Conservation (phyloP, 257 asterid genomes). For the Prunella vulgaris region DNA sequence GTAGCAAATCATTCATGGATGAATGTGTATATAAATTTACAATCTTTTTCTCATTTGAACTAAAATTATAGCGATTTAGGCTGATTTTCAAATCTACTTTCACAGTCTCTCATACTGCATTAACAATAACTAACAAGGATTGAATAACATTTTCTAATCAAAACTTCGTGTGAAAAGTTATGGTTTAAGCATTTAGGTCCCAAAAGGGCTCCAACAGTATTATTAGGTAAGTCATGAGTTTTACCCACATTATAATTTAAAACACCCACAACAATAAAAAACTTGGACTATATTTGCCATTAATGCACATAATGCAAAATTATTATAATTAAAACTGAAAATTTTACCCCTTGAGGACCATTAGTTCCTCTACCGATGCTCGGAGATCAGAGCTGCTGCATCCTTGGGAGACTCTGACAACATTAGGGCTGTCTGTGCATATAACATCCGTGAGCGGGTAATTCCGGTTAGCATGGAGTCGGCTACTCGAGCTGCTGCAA, state of each 20-base stretch:
- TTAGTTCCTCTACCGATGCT: conserved; percentile 38
- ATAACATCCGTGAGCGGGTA: conserved; percentile 78
- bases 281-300: neutral
- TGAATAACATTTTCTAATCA: no score
- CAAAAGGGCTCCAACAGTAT: neutral
- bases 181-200: neutral
- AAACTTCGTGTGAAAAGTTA: neutral
- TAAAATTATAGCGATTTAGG: no score
- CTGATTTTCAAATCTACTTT: no score
- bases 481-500: conserved; percentile 55
- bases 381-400: conserved; percentile 51
- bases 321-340: neutral
- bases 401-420: conserved; percentile 41
- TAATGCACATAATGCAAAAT: neutral
- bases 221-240: neutral
- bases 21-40: no score
- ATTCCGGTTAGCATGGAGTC: conserved; percentile 58
- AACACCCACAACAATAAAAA: neutral
- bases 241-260: neutral
- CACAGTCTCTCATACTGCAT: no score
- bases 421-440: conserved; percentile 52
- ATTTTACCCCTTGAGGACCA: conserved; percentile 37
- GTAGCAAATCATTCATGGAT: no score
- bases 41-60: no score
- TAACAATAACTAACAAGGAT: no score